Base-by-base conservation (phyloP, 2,329 filamentous ascomycete species). In the Fusarium domesticum region DNA sequence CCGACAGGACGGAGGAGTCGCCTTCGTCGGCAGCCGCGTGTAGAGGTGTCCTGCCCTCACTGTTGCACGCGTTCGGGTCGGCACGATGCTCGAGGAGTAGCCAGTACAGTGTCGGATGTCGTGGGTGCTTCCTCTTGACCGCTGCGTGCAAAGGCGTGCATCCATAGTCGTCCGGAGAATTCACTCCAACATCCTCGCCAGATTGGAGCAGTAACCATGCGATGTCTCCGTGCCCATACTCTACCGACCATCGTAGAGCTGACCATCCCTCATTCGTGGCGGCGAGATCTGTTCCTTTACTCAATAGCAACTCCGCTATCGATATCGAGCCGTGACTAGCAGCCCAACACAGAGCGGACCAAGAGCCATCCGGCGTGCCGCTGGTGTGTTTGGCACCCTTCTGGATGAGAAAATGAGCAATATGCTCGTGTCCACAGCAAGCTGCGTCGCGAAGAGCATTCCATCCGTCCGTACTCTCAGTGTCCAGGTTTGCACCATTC, bases 61-160 rank as follows among this genome's bases (percentile, higher is more conserved):
- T 28, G 12, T 34, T 32, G 11, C 19, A 23, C 6, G 31, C 20
- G 15, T 31, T 42, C n/a, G 32, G 31, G 16, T 42, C 17, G 5
- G 39, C 39, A 5, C 33, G 14, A 17, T 42, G 20, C 10, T 42
- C 33, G 5, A 42, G 39, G 11, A 42, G 20, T 11, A 42, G 39
- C 39, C 39, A 42, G 7, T 35, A 31, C 12, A 42, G 19, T 2
- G 28, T 35, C 6, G 31, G 18, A 35, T 42, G 31, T 3, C n/a
- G 20, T 23, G 30, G 18, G 2, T 14, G n/a, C 6, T 17, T 35
- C n/a, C 39, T 10, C 33, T n/a, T 35, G 5, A 42, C 39, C 5
- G 39, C 32, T 18, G 14, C 23, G 14, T 28, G 23, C 7, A 28
- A 12, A 28, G 23, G 23, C 7, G 23, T 28, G 8, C 23, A 28